These are phyloP conservation scores for Globisporangium nagaii DNA, from an alignment of 352 stramenopile genomes.

Conservation along the genomic window DNA sequence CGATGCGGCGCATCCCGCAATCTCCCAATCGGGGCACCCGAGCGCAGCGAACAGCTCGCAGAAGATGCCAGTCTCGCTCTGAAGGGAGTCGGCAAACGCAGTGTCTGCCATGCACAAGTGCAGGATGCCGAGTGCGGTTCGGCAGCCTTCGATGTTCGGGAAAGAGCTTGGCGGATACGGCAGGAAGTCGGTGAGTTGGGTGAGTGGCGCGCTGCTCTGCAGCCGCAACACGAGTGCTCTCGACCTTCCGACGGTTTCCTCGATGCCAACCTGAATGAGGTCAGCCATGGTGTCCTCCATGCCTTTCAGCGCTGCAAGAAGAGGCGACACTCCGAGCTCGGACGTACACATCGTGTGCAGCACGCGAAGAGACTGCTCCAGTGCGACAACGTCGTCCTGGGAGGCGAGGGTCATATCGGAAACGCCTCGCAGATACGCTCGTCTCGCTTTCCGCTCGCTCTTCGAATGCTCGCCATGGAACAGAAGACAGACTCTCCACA, in stretches of 20 bases:
- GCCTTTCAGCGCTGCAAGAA: not conserved
- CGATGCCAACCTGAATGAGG: constrained; percentile 1
- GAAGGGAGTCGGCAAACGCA: constrained; percentile 2
- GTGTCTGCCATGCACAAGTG: not conserved
- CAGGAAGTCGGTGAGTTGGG: not conserved
- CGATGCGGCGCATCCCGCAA: not conserved
- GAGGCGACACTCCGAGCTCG: not conserved
- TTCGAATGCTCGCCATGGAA: not conserved
- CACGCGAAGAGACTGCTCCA: not conserved
- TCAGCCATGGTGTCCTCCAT: not conserved
- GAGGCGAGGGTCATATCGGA: not conserved
- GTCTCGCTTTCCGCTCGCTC: not conserved
- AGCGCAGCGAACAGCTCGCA: constrained; percentile 14
- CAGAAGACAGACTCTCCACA: constrained; percentile 1
- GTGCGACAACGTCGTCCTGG: not conserved
- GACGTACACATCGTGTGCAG: constrained; percentile 1
- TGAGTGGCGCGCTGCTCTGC: not conserved
- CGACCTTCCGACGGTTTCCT: not conserved
- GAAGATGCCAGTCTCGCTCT: constrained; percentile 10
- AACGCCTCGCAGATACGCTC: not conserved
- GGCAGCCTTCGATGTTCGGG: not conserved
- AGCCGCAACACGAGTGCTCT: not conserved
- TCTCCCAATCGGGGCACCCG: constrained; percentile 9
- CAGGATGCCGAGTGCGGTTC: not conserved
- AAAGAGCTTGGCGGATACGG: not conserved